Percentiles rank a stretch among this genome's conserved stretches.
phyloP scores from a whole-genome alignment of 768 basidiomycete genomes.

The Kwoniella bestiolae region DNA sequence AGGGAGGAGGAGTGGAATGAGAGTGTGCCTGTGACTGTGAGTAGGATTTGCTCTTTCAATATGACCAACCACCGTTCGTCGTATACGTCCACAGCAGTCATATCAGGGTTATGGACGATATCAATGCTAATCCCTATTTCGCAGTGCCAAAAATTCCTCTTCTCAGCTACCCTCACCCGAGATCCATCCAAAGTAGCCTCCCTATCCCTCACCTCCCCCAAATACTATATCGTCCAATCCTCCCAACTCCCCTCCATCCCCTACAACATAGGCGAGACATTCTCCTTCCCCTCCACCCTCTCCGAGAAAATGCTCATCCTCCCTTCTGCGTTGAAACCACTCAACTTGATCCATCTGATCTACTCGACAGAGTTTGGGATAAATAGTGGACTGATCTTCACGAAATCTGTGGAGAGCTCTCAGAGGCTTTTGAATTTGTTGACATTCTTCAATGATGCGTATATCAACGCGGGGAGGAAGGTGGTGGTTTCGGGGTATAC shows the following conservation, averaged over 20 bases:
- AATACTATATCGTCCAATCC: slow-evolving; percentile 84
- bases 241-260: slow-evolving; percentile 20
- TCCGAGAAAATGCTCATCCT: slow-evolving; percentile 88
- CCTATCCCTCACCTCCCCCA: slow-evolving; percentile 74
- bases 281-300: slow-evolving; percentile 75
- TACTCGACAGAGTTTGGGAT: slow-evolving; percentile 63
- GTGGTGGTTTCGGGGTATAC: slow-evolving; percentile 74
- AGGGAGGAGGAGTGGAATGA: slow-evolving; percentile 37
- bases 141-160: slow-evolving; percentile 87
- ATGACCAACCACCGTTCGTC: background rate
- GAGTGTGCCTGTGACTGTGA: slow-evolving; percentile 29
- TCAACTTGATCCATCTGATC: slow-evolving; percentile 85
- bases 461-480: slow-evolving; percentile 31
- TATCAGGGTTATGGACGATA: background rate
- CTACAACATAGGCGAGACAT: slow-evolving; percentile 53
- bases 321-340: slow-evolving; percentile 78
- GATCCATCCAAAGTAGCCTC: slow-evolving; percentile 92
- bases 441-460: slow-evolving; percentile 73
- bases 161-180: slow-evolving; percentile 92
- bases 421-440: slow-evolving; percentile 78
- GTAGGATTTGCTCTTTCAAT: background rate
- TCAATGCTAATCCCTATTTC: background rate
- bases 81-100: background rate
- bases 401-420: slow-evolving; percentile 94
- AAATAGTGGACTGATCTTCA: slow-evolving; percentile 82